These are phyloP conservation scores for Vitis amurensis DNA, from an alignment of 164 flowering plant species.

Conservation along the genomic window DNA sequence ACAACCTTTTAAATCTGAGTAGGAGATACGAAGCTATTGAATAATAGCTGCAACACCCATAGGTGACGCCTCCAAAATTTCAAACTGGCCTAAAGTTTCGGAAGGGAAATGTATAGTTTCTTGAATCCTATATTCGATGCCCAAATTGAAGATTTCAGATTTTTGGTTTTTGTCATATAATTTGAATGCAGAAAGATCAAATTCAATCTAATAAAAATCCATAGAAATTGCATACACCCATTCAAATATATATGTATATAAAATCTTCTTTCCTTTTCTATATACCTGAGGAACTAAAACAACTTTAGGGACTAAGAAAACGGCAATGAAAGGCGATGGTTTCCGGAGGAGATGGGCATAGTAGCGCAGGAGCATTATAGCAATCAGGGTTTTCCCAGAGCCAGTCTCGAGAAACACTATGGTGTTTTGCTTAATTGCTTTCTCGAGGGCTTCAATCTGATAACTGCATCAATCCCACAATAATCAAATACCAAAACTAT, in stretches of 20 bases:
- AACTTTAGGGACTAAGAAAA: constrained; percentile 79
- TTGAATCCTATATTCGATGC: no score
- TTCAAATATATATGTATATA: no score
- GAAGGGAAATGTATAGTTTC: no score
- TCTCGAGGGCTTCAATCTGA: constrained; percentile 81
- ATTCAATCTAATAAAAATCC: neutral
- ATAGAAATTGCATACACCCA: no score
- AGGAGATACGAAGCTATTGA: no score
- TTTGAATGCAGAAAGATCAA: neutral
- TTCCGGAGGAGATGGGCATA: constrained; percentile 64
- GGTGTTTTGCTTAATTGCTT: constrained; percentile 68
- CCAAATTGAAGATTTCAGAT: neutral
- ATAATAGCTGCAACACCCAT: neutral
- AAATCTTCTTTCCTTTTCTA: neutral
- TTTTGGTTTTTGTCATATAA: neutral
- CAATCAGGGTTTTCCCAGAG: constrained; percentile 87
- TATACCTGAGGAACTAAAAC: constrained; percentile 65
- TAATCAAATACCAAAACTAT: neutral
- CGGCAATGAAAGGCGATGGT: constrained; percentile 57
- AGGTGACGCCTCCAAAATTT: neutral
- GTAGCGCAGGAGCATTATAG: constrained; percentile 77
- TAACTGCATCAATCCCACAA: constrained; percentile 44
- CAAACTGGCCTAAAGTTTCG: neutral
- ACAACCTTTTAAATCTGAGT: neutral
- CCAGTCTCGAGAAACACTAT: constrained; percentile 89